phyloP scores from a whole-genome alignment of 495 filamentous ascomycete species.

The Penicillium desertorum region DNA sequence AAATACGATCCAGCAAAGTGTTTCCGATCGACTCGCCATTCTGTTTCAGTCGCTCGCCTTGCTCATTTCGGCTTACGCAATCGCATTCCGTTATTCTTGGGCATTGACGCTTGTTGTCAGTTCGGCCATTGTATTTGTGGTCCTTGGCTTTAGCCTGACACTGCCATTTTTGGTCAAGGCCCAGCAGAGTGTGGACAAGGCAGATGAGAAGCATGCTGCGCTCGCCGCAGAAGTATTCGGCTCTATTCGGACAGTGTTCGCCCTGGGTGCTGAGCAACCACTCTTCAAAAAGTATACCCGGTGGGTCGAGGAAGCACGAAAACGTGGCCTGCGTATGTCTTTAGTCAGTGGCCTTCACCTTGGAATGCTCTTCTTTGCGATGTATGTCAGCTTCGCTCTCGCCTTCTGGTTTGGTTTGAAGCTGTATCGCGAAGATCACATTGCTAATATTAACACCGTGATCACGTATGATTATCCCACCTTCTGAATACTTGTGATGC shows the following conservation, averaged over 20 bases:
- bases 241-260: conserved; percentile 53
- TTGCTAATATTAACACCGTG: conserved; percentile 46
- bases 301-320: conserved; percentile 58
- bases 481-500: neutral
- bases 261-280: conserved; percentile 47
- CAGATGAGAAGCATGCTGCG: conserved; percentile 35
- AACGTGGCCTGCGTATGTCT: conserved; percentile 45
- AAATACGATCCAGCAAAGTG: conserved; percentile 64
- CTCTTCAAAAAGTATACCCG: conserved; percentile 41
- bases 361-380: conserved; percentile 37
- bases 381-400: conserved; percentile 50
- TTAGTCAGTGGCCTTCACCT: conserved; percentile 31
- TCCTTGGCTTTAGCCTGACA: conserved; percentile 27
- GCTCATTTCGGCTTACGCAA: conserved; percentile 51
- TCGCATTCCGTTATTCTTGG: conserved; percentile 52
- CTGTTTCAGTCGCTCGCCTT: conserved; percentile 49
- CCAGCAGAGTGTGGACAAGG: conserved; percentile 29
- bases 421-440: conserved; percentile 36
- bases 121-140: conserved; percentile 40
- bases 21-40: conserved; percentile 58
- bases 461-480: conserved; percentile 29
- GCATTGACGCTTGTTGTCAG: conserved; percentile 49
- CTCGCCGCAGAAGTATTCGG: conserved; percentile 52
- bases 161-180: conserved; percentile 45
- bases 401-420: conserved; percentile 54